Evolutionary conservation across 768 basidiomycete species (phyloP), one percentile per base, ranked within the genome.

Genomic region (Macrolepiota fuliginosa): DNA sequence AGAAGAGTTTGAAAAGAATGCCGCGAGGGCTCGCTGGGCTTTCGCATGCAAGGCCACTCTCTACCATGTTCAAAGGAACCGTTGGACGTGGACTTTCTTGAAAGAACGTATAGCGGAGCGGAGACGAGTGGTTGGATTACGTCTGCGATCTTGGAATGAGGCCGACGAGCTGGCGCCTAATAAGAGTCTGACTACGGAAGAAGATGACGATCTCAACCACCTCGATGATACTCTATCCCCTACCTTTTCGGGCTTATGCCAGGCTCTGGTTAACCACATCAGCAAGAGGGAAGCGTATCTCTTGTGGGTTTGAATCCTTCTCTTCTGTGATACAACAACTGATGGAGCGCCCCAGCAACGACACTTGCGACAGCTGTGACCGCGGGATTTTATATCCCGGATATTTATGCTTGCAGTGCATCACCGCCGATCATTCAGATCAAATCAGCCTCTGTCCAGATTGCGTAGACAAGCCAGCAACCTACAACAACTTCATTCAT

Each of bases 231-330:
- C 57, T 19, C 11, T 50, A 51, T 50, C 47, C 54, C 75, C 74
- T 22, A 71, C 71, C 15, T 70, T 75, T 52, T 73, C 75, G 35
- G 66, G 75, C 11, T 73, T 76, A 53, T 76, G 74, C 59, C 70
- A 72, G 45, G 71, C 74, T 0, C 56, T 75, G 10, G 70, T 70
- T 29, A 65, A 72, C n/a, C 74, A 73, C 50, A 69, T 74, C 60
- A 72, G 72, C 24, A 70, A 72, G 35, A 73, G 74, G 56, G 65
- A 74, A 11, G 72, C 73, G n/a, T 74, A 71, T 68, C 73, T 74
- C 63, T 72, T 73, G 75, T 75, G 64, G 54, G 75, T 65, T 35
- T n/a, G 19, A 27, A 57, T 9, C 10, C 39, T 39, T 29, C 2
- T 2, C 15, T 17, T 17, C 11, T 15, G 13, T n/a, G 42, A 45